Conservation (phyloP, 2,329 filamentous ascomycete genomes). For the Sarocladium kiliense region DNA sequence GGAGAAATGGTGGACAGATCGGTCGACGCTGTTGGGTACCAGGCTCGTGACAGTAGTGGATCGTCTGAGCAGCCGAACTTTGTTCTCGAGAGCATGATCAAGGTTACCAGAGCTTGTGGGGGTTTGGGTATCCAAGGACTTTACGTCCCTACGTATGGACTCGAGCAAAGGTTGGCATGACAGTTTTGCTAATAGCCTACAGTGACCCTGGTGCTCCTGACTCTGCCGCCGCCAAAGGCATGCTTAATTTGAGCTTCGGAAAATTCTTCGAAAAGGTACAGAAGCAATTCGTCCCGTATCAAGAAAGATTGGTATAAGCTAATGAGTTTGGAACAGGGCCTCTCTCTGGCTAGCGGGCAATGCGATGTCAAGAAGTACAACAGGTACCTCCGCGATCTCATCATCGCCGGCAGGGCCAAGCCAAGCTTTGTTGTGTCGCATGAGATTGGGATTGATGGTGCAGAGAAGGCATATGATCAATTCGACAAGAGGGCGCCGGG, state of each 20-base stretch:
- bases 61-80: constrained; percentile 57
- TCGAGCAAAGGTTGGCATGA: not conserved
- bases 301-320: not conserved
- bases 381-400: constrained; percentile 59
- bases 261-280: constrained; percentile 63
- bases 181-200: not conserved
- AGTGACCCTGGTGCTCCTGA: constrained; percentile 59
- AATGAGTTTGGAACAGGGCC: constrained; percentile 38
- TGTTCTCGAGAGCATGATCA: constrained; percentile 59
- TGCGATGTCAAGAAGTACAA: constrained; percentile 68
- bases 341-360: constrained; percentile 56
- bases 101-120: constrained; percentile 55
- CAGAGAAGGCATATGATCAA: constrained; percentile 56
- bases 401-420: constrained; percentile 58
- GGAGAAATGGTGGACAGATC: constrained; percentile 56
- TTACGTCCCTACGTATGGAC: constrained; percentile 30
- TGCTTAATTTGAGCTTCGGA: constrained; percentile 59
- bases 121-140: constrained; percentile 57
- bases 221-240: constrained; percentile 53
- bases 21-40: constrained; percentile 62
- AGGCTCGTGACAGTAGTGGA: constrained; percentile 51
- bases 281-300: not conserved
- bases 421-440: constrained; percentile 64
- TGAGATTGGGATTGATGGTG: constrained; percentile 58
- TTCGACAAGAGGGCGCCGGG: constrained; percentile 62